Evolutionary conservation across 2,329 filamentous ascomycete genomes (phyloP), one percentile per base, ranked within the genome.

Genomic region (Xylaria sp.): DNA sequence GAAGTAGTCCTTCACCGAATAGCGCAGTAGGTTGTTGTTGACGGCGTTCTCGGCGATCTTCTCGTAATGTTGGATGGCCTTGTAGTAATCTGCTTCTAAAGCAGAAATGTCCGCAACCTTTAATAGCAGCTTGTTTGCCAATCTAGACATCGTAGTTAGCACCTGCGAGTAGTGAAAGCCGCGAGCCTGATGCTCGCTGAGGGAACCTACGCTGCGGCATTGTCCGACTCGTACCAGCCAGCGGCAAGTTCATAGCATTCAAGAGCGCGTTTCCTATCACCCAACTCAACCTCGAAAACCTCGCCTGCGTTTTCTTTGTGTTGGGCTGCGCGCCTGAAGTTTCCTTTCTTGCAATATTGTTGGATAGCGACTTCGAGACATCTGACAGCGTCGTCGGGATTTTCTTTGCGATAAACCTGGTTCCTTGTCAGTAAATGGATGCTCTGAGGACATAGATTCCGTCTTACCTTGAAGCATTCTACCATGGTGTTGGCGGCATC

Each of bases 1-100:
- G 76, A 97, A 90, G 82, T 97, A 97, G 72, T 97, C 94, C 81
- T 97, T 98, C 70, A 98, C 93, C 54, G 89, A 93, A 88, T 93
- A 97, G 78, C 90, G 92, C 92, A 96, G 95, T 65, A 97, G 84
- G 79, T 96, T 96, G 84, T 96, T 97, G 79, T 90, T 90, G 74
- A 97, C 89, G 39, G 91, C 91, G 49, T 87, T 86, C 64, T 87
- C 86, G 47, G 93, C 92, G 55, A 97, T 93, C 75, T 91, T 90
- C 79, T 98, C 95, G 81, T 92, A 97, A 72, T 90, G 86, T 69
- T 90, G 86, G 73, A 94, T 93, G 63, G 93, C 88, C 80, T 91
- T 93, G 82, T 90, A 90, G 83, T 97, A 97, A 77, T 97, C 92
- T 66, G 84, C 88, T 63, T 94, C 90, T 15, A 97, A 81, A 13